phyloP scores from a whole-genome alignment of 176 grass and related monocot species.

The Oryza meyeriana region DNA sequence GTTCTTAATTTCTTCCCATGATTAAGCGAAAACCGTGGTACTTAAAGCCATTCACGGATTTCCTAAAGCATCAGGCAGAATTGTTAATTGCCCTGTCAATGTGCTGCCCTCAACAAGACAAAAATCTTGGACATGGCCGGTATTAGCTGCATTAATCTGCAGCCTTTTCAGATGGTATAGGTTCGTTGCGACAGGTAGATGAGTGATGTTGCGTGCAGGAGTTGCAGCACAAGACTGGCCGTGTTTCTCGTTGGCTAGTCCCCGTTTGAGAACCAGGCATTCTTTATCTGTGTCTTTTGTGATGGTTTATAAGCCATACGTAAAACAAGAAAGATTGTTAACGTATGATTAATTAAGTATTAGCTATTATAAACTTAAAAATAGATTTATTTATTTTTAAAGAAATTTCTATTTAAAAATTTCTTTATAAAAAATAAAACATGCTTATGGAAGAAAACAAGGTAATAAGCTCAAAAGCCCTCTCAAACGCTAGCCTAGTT shows the following conservation, averaged over 20 bases:
- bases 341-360: no score
- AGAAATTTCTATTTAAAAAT: no score
- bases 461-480: no score
- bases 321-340: no score
- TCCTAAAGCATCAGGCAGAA: background rate
- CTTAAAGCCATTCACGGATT: background rate
- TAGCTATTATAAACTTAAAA: no score
- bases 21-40: conserved; percentile 2
- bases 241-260: conserved; percentile 10
- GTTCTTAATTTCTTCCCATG: background rate
- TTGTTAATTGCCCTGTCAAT: background rate
- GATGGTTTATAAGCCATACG: no score
- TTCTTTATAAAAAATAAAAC: no score
- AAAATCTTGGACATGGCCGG: background rate
- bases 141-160: background rate
- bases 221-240: background rate
- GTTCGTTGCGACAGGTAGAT: background rate
- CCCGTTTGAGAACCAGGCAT: background rate
- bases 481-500: no score
- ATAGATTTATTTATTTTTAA: no score
- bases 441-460: no score
- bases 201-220: background rate
- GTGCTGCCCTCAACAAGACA: background rate
- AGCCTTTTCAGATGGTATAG: background rate
- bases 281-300: no score